These are phyloP conservation scores for Lactarius vividus DNA, from an alignment of 768 basidiomycete species.

Conservation along the genomic window DNA sequence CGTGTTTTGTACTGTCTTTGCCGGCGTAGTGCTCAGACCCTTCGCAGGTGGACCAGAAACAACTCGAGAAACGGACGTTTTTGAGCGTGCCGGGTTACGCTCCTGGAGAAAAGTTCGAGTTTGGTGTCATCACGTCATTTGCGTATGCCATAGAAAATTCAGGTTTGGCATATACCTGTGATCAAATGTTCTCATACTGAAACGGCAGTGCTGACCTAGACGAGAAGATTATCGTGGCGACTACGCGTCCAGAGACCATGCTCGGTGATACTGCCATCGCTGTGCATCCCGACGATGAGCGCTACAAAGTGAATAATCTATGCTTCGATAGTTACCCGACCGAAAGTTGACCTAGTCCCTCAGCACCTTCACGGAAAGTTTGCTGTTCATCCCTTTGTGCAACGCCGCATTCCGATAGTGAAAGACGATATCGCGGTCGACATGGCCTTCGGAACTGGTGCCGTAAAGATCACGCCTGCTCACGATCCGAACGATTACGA, in stretches of 20 bases:
- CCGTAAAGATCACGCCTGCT: constrained; percentile 98
- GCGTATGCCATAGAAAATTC: constrained; percentile 89
- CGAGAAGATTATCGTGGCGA: constrained; percentile 62
- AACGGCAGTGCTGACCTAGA: not conserved
- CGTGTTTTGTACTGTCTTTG: constrained; percentile 13
- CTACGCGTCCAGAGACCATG: constrained; percentile 98
- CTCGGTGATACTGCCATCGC: constrained; percentile 97
- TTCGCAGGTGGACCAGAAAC: constrained; percentile 83
- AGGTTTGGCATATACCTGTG: constrained; percentile 42
- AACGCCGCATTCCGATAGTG: constrained; percentile 84
- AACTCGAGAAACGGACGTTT: constrained; percentile 78
- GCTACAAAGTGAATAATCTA: constrained; percentile 64
- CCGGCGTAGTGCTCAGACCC: not conserved
- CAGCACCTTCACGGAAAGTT: constrained; percentile 94
- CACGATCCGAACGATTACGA: constrained; percentile 98
- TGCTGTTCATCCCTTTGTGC: constrained; percentile 77
- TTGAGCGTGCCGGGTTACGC: constrained; percentile 94
- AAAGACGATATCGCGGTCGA: constrained; percentile 82
- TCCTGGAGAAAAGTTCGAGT: constrained; percentile 92
- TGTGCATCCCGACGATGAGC: constrained; percentile 57
- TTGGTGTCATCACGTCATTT: constrained; percentile 75
- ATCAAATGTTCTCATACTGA: not conserved
- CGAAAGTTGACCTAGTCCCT: too few species aligned
- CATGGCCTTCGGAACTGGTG: constrained; percentile 96
- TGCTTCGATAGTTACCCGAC: not conserved